These are phyloP conservation scores for Kernera saxatilis DNA, from an alignment of 345 rosid genomes.

Conservation along the genomic window DNA sequence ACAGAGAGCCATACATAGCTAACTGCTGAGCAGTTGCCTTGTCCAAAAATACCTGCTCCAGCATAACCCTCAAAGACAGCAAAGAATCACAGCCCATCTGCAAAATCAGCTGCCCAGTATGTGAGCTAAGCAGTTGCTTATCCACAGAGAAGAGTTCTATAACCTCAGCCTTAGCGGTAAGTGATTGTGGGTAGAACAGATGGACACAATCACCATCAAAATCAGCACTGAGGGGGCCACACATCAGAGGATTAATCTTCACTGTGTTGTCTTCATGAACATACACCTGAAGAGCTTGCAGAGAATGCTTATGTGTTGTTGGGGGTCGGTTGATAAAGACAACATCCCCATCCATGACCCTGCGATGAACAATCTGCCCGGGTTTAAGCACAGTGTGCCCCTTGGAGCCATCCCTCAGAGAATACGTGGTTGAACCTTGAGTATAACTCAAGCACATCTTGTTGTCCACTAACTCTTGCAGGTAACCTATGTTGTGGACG, in stretches of 20 bases:
- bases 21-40: constrained; percentile 61
- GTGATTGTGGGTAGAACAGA: constrained; percentile 86
- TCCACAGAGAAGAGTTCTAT: constrained; percentile 88
- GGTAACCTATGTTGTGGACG: constrained; percentile 47
- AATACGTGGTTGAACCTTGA: constrained; percentile 69
- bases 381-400: constrained; percentile 72
- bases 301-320: constrained; percentile 88
- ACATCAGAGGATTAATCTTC: constrained; percentile 88
- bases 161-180: constrained; percentile 91
- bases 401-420: constrained; percentile 87
- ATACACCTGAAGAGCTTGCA: constrained; percentile 89
- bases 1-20: constrained; percentile 58
- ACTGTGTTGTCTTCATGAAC: constrained; percentile 91
- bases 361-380: constrained; percentile 84
- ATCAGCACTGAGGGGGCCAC: constrained; percentile 93
- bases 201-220: constrained; percentile 98
- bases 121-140: constrained; percentile 92
- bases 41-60: constrained; percentile 43
- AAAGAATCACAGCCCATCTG: constrained; percentile 73
- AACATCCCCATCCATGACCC: constrained; percentile 87
- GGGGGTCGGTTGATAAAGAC: constrained; percentile 96
- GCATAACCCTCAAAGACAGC: constrained; percentile 62
- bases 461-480: constrained; percentile 74
- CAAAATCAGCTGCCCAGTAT: constrained; percentile 70
- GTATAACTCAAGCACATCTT: constrained; percentile 65